Percentiles rank a stretch among this genome's conserved stretches.
phyloP scores from a whole-genome alignment of 176 grass and related monocot species.

The Chloris gayana region DNA sequence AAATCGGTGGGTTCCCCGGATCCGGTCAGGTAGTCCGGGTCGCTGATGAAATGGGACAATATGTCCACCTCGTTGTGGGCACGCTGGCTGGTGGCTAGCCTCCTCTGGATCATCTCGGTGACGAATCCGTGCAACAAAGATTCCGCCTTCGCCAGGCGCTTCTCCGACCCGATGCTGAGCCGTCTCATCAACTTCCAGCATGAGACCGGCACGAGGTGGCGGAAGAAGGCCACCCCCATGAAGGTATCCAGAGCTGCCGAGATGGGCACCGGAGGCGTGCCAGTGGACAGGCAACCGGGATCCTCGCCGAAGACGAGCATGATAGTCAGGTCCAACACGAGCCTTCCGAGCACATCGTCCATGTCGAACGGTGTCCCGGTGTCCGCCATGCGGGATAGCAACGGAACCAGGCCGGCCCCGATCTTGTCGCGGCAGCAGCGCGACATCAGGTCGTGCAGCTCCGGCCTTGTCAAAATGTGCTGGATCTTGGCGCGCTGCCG shows the following conservation, averaged over 20 bases:
- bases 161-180: conserved; percentile 21
- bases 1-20: not conserved
- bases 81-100: not conserved
- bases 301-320: conserved; percentile 44
- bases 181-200: conserved; percentile 44
- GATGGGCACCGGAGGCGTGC: conserved; percentile 24
- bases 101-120: not conserved
- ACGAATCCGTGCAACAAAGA: conserved; percentile 6
- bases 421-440: not conserved
- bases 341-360: conserved; percentile 32
- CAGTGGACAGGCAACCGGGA: conserved; percentile 16
- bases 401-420: not conserved
- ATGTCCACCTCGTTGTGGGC: not conserved
- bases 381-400: not conserved
- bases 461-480: not conserved
- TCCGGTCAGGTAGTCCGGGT: not conserved
- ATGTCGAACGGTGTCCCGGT: not conserved
- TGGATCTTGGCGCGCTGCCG: conserved; percentile 13
- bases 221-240: conserved; percentile 12
- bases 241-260: conserved; percentile 13
- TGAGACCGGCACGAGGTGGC: not conserved
- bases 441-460: not conserved
- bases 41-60: not conserved
- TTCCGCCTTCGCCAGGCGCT: not conserved
- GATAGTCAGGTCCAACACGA: conserved; percentile 36